Evolutionary conservation across 805 yeast genomes (phyloP).

Genomic region (Ogataea polymorpha): DNA sequence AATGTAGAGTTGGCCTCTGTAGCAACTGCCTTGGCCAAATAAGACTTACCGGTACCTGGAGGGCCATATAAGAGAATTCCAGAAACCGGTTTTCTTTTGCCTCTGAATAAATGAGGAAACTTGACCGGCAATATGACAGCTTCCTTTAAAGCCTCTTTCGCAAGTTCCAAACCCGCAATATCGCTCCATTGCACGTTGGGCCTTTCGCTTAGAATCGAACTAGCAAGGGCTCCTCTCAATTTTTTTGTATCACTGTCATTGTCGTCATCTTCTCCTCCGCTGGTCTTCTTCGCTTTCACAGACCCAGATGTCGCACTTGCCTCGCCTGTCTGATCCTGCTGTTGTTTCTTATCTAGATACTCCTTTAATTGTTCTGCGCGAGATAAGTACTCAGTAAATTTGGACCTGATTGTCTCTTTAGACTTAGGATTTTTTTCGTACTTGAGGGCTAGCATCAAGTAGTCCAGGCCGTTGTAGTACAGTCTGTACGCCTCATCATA

Average conservation of each 20-base stretch:
- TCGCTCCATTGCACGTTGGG: conserved; percentile 95
- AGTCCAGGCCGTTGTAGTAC: conserved; percentile 90
- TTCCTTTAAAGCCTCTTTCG: conserved; percentile 94
- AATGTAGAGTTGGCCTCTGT: conserved; percentile 97
- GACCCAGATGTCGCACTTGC: conserved; percentile 55
- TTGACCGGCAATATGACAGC: conserved; percentile 95
- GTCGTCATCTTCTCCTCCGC: conserved; percentile 50
- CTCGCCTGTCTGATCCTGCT: conserved; percentile 46
- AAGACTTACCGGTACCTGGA: conserved; percentile 98
- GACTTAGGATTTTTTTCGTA: conserved; percentile 89
- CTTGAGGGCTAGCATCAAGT: conserved; percentile 91
- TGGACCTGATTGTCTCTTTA: conserved; percentile 82
- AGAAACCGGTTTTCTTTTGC: conserved; percentile 87
- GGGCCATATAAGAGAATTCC: conserved; percentile 90
- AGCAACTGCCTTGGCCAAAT: conserved; percentile 95
- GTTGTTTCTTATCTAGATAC: conserved; percentile 66
- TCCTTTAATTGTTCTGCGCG: conserved; percentile 93
- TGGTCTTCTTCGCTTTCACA: conserved; percentile 49
- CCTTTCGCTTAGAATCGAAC: conserved; percentile 85
- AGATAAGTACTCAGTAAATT: conserved; percentile 85
- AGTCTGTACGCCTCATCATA: conserved; percentile 93
- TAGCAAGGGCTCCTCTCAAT: conserved; percentile 83
- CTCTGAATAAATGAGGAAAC: conserved; percentile 93
- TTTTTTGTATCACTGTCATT: conserved; percentile 84
- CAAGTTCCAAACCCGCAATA: conserved; percentile 92